Evolutionary conservation across 192 early-diverging fungal genomes (phyloP), one percentile per base, ranked within the genome.

Genomic region (Coemansia aciculifera): DNA sequence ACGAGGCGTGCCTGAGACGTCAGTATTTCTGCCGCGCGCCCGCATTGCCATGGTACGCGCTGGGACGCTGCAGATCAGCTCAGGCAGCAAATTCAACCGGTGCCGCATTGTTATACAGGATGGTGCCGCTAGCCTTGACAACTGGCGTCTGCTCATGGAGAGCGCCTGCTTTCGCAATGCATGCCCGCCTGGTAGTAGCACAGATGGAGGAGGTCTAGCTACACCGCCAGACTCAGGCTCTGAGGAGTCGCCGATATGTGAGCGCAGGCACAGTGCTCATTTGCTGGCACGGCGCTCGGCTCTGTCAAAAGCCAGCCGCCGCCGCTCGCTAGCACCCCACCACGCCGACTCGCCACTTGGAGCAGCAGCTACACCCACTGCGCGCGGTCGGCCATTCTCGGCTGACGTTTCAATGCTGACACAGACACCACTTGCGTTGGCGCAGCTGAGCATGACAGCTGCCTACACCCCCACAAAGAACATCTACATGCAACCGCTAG

Each of bases 31-130:
- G 44, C 74, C 79, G 7, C 70, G 67, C 10, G 79, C 79, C 1
- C 79, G 65, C 48, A 39, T 81, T 5, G 31, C 75, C 1, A 31
- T 44, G 19, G 67, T 51, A 38, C 59, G 71, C 5, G 46, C 62
- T 15, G 73, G 69, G 12, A 66, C 67, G 32, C 71, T 81, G 63
- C 74, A 76, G 64, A 63, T 81, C 64, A 70, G 71, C 67, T 56
- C 67, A 0, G 79, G 79, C n/a, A 62, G 67, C 44, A 60, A 57
- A 36, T 76, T 81, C 65, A 73, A 59, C 48, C 74, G 79, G 67
- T 61, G 67, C 46, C 79, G 79, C 69, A 66, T 81, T 27, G 54
- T 73, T 38, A 69, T 81, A 46, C 79, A 81, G 65, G 79, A 81
- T 59, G 71, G 64, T 3, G 10, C 64, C 1, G 59, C 63, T 10